Conservation (phyloP, 2,329 filamentous ascomycete genomes). For the Colletotrichum noveboracense region DNA sequence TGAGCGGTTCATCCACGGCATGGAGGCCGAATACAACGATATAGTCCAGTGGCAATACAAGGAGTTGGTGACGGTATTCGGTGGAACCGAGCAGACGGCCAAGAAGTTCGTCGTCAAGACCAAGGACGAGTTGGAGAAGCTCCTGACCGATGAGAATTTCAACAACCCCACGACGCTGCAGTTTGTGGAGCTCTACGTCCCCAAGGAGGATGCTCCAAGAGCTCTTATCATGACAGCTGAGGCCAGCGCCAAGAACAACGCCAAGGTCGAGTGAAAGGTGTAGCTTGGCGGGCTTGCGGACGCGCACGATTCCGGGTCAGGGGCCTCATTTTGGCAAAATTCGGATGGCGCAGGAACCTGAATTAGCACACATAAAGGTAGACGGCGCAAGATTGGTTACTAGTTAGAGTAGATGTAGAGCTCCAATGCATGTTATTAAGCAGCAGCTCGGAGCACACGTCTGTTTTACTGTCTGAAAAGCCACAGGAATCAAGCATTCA, state of each 20-base stretch:
- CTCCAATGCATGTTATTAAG: not conserved
- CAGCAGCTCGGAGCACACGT: not conserved
- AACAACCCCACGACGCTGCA: conserved; percentile 60
- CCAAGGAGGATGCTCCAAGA: conserved; percentile 76
- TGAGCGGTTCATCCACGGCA: conserved; percentile 86
- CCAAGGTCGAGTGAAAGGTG: conserved; percentile 38
- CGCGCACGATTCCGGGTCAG: not conserved
- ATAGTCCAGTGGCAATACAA: conserved; percentile 77
- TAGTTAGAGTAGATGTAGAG: not conserved
- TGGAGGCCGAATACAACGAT: conserved; percentile 82
- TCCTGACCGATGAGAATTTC: conserved; percentile 71
- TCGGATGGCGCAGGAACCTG: not conserved
- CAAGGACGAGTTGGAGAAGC: conserved; percentile 67
- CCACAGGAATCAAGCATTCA: not conserved
- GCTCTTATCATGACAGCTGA: conserved; percentile 74
- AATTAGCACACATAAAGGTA: not conserved
- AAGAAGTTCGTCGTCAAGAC: conserved; percentile 73
- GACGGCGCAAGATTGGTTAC: not conserved
- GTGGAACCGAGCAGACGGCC: conserved; percentile 59
- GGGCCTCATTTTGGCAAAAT: not conserved
- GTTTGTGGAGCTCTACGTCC: conserved; percentile 85
- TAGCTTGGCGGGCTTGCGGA: not conserved
- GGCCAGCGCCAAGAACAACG: conserved; percentile 73
- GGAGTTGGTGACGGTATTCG: conserved; percentile 71
- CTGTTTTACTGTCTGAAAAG: not conserved